Base-by-base conservation (phyloP, 169 alveolate species). In the Eimeria sp. region DNA sequence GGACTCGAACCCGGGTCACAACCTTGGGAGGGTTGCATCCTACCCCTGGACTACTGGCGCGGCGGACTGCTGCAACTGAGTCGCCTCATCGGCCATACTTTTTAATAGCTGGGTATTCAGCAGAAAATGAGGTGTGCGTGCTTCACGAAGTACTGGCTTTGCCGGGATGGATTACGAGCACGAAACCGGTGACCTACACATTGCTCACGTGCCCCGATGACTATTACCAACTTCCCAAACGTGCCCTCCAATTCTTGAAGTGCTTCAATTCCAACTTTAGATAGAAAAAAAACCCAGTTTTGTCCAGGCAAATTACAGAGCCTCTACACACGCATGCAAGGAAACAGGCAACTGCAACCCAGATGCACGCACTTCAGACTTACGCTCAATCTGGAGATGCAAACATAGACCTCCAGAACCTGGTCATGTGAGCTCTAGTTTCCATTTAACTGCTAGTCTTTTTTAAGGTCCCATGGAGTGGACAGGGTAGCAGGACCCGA, bases 1-100 rank as follows among this genome's bases (percentile, higher is more conserved):
- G 98, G 98, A 97, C 97, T 97, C 98, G 98, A 97, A 97, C 98
- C 98, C 98, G 98, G 98, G 98, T 96, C 98, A 96, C 98, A 97
- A 97, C 98, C 98, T 97, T 97, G 98, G 98, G 98, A 97, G 98
- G 98, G 98, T 97, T 96, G 98, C 97, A 97, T 97, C 98, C 97
- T 97, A 97, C 98, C 98, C 97, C 98, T 97, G 97, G 98, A 97
- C 97, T 97, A 97, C 98, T 96, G 95, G 95, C 98, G 98, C 98
- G 86, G 47, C 61, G 34, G 16, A 0, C 0, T 27, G 58, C 5
- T 0, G 0, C 90, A 9, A 6, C 4, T 10, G 40, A 6, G 57
- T 76, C 34, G 14, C 20, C 87, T 76, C 87, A 34, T 49, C 43
- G 45, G 87, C 63, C 14, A 22, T 76, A 45, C 45, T 40, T 76